Evolutionary conservation across 163 green algal genomes (phyloP).

Genomic region (Trebouxia gelatinosa): DNA sequence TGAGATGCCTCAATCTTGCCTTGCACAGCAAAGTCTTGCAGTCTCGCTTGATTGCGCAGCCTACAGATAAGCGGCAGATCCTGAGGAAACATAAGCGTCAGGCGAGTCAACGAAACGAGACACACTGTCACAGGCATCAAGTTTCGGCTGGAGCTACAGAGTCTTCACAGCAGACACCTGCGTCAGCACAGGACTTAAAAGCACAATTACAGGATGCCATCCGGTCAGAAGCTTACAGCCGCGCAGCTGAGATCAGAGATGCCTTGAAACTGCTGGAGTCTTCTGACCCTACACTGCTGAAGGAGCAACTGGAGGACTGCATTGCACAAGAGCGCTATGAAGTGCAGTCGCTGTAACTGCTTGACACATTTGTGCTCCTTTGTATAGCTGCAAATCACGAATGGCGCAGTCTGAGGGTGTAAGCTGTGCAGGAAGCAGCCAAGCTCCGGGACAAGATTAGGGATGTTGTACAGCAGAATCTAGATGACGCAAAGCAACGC

Average conservation of each 20-base stretch:
- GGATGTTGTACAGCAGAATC: not conserved
- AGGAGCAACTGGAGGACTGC: not conserved
- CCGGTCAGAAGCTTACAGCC: not conserved
- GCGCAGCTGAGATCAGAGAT: not conserved
- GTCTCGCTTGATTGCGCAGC: too few relatives aligned
- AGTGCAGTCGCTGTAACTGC: not conserved
- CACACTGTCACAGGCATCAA: too few relatives aligned
- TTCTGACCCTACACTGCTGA: not conserved
- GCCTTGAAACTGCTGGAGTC: not conserved
- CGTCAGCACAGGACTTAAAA: not conserved
- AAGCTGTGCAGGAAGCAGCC: slow-evolving; percentile 14
- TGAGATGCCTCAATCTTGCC: too few relatives aligned
- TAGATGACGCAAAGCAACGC: not conserved
- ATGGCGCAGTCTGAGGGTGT: not conserved
- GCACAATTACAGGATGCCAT: not conserved
- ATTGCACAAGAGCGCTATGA: not conserved
- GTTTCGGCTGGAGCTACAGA: too few relatives aligned
- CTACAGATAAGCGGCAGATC: too few relatives aligned
- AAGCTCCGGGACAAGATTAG: slow-evolving; percentile 4
- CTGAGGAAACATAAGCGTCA: too few relatives aligned
- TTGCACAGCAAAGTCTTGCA: too few relatives aligned
- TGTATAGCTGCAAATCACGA: too few relatives aligned
- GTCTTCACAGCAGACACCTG: not conserved
- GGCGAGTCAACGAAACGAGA: too few relatives aligned
- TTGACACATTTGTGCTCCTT: too few relatives aligned